Base-by-base conservation (phyloP, 306 rosid genomes). In the Fagus sylvatica region DNA sequence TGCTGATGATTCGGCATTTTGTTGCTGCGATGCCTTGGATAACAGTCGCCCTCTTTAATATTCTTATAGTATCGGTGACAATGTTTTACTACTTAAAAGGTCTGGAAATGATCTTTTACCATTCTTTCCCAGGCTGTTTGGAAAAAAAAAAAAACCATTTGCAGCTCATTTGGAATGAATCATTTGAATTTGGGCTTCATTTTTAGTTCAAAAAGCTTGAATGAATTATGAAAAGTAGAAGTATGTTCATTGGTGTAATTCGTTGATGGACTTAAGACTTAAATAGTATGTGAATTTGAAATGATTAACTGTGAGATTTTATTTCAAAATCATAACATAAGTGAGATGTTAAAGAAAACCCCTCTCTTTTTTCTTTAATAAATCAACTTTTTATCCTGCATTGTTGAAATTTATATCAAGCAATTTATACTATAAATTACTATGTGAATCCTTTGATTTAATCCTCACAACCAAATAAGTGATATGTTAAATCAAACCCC, bases 21-120 rank as follows among this genome's bases (percentile, higher is more conserved):
- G 98, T 95, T 78, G 86, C 89, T 56, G 96, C 98, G 40, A 95
- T 92, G 98, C 98, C 98, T 42, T 95, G 98, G 98, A 87, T 95
- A 82, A 95, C 98, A 11, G 97, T 92, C 55, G 83, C 76, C 17
- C 84, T 92, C 46, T 92, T 92, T 79, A 91, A 95, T 80, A 76
- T 95, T 77, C 98, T 95, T 77, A 88, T 88, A 42, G 71, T 92
- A 83, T 84, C 95, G 42, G 96, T 88, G 84, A 89, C 98, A 74
- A 87, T 95, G 96, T 89, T 89, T 82, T 91, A 85, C 84, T 92
- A 92, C 84, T 71, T 95, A 70, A 95, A 95, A 92, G 98, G 98
- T 95, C 70, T 73, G 93, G 55, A 80, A 9, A 73, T 70, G 11
- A 16, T 40, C 53, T 74, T 56, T 32, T n/a, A 53, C 36, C 28